phyloP scores from a whole-genome alignment of 441 rosid species.

The Gossypium gossypioides region DNA sequence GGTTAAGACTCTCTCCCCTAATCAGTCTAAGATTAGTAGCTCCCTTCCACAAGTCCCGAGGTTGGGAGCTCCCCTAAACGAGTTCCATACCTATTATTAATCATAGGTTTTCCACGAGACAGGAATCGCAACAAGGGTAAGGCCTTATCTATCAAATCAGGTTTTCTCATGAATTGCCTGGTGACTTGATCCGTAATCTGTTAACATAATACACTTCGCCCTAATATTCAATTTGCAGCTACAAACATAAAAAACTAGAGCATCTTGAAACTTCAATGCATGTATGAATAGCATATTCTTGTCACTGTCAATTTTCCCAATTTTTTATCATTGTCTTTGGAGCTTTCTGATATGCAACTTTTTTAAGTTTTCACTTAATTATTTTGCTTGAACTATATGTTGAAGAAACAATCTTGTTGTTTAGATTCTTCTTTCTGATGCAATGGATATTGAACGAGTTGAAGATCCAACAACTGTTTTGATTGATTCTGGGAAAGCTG shows the following conservation, averaged over 20 bases:
- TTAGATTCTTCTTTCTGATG: constrained; percentile 23
- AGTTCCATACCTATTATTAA: background rate
- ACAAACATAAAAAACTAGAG: background rate
- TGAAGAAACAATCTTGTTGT: constrained; percentile 9
- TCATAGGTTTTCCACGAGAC: background rate
- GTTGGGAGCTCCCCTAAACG: background rate
- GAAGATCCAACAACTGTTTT: constrained; percentile 16
- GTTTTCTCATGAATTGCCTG: background rate
- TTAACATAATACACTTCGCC: background rate
- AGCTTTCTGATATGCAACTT: background rate
- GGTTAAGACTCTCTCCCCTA: background rate
- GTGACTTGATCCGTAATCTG: background rate
- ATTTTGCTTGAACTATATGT: background rate
- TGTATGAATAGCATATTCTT: background rate
- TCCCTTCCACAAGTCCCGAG: background rate
- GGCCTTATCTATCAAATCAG: too few species aligned
- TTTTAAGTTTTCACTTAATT: background rate
- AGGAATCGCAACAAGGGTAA: background rate
- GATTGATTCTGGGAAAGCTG: constrained; percentile 13
- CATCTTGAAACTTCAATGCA: background rate
- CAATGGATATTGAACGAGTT: constrained; percentile 22
- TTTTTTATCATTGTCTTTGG: background rate
- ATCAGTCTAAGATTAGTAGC: background rate
- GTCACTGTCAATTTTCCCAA: background rate
- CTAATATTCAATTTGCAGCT: background rate